Evolutionary conservation across 2,329 filamentous ascomycete genomes (phyloP), one percentile per base, ranked within the genome.

Genomic region (Fusarium avenaceum): DNA sequence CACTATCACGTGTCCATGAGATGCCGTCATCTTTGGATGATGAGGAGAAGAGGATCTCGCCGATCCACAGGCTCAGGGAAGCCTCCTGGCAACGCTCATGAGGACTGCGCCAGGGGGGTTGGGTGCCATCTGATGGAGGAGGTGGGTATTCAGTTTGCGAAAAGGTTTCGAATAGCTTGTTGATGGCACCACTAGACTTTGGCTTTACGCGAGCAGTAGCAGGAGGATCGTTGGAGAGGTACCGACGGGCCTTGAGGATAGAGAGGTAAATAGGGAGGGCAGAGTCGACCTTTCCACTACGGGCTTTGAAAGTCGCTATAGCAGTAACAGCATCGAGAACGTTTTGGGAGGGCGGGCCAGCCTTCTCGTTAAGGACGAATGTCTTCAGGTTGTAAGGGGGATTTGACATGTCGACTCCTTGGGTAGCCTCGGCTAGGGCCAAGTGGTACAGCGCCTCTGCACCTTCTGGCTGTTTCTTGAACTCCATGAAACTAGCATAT

Each of bases 181-280:
- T 58, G 53, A 72, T 69, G 24, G 71, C 63, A 51, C 48, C 70
- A 33, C 19, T 42, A 33, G 47, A 30, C 67, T 47, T 65, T 38
- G 58, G 40, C 44, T 19, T 32, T n/a, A 55, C 3, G 43, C 10
- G 65, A 32, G 48, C 28, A 35, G 61, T 55, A 10, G 68, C 65
- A 1, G 78, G 78, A 17, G 77, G 74, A 19, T 76, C 67, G 3
- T 80, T 74, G 55, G 80, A 85, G 46, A 81, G 89, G 75, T 72
- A 89, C 78, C 92, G 89, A 24, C 93, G 89, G 10, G 93, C 92
- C 68, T 92, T 89, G 13, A 98, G 88, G 44, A 97, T 83, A 28
- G 94, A 97, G 40, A 97, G 85, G 73, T 97, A 91, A 51, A 97
- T 92, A 4, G 95, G 92, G 2, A 98, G 85, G 3, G 95, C 93